Base-by-base conservation (phyloP, 805 yeast species). In the Lipomyces yamanashiensis region DNA sequence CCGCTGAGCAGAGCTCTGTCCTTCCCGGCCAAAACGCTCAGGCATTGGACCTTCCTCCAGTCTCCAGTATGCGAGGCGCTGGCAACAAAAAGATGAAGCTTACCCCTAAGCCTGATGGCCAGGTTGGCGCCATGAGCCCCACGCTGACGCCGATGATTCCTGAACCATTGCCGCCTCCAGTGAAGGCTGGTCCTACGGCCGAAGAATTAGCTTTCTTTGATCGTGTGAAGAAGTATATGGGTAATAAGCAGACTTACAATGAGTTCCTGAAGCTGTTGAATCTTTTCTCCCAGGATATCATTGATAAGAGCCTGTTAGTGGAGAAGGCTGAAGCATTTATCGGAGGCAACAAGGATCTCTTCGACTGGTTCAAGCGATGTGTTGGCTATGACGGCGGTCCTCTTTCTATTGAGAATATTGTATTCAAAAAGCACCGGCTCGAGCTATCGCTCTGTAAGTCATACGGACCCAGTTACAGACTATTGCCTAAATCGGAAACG, bases 141-240 rank as follows among this genome's bases (percentile, higher is more conserved):
- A 85, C 92, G 10, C 79, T 92, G 60, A 87, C 91, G 3, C 93
- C 97, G 0, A 90, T 91, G 15, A 82, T 89, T 28, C 96, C 96
- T 0, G 96, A 91, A 73, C 96, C 97, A 1, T 84, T 88, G 17
- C 70, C 73, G 15, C 79, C 83, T 66, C 74, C 86, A 77, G 69
- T 85, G 61, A 77, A 85, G 71, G 82, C 79, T 62, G 77, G 80
- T 21, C 82, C 92, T 39, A 77, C 92, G 59, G 83, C 86, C 66
- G 97, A 92, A 72, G 99, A 95, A 76, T 85, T 95, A 44, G 82
- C 87, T 7, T 95, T 95, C 74, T 95, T 95, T 73, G 98, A 95
- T 75, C 88, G 87, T 73, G 97, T 90, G 40, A 93, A 93, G 78
- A 90, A 89, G 74, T 87, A 87, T 7, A 86, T 95, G 71, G 92